phyloP scores from a whole-genome alignment of 1,139 yeast species.

The Suhomyces choctaworum region DNA sequence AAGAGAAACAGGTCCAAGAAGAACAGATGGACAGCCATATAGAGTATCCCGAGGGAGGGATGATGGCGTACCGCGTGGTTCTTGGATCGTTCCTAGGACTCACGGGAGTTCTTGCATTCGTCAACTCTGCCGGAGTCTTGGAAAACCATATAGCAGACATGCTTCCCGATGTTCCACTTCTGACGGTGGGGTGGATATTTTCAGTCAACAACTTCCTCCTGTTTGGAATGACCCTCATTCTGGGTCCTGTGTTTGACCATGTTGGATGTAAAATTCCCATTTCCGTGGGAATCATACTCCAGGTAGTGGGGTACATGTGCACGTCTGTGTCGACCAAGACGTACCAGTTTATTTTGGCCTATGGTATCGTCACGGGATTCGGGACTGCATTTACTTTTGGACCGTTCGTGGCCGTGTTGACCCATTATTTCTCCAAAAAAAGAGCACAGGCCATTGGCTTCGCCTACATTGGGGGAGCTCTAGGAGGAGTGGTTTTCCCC shows the following conservation, averaged over 20 bases:
- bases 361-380: slow-evolving; percentile 24
- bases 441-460: slow-evolving; percentile 29
- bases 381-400: slow-evolving; percentile 30
- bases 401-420: slow-evolving; percentile 24
- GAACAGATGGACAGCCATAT: slow-evolving; percentile 23
- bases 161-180: slow-evolving; percentile 19
- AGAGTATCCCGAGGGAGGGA: slow-evolving; percentile 30
- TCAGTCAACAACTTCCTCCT: slow-evolving; percentile 31
- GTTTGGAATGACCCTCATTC: slow-evolving; percentile 26
- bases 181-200: slow-evolving; percentile 37
- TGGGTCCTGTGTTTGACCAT: slow-evolving; percentile 30
- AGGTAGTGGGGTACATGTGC: slow-evolving; percentile 26
- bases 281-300: slow-evolving; percentile 18
- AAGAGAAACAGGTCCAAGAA: too few species aligned
- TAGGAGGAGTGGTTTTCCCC: slow-evolving; percentile 33
- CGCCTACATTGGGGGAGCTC: slow-evolving; percentile 30
- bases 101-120: slow-evolving; percentile 28
- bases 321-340: slow-evolving; percentile 22
- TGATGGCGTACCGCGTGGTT: slow-evolving; percentile 21
- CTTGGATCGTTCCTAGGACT: slow-evolving; percentile 29
- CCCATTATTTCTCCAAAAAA: slow-evolving; percentile 26
- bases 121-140: slow-evolving; percentile 32
- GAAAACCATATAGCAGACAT: slow-evolving; percentile 26
- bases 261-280: slow-evolving; percentile 25
- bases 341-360: slow-evolving; percentile 30